Base-by-base conservation (phyloP, 2,329 filamentous ascomycete genomes). In the Camptophora hylomeconis region DNA sequence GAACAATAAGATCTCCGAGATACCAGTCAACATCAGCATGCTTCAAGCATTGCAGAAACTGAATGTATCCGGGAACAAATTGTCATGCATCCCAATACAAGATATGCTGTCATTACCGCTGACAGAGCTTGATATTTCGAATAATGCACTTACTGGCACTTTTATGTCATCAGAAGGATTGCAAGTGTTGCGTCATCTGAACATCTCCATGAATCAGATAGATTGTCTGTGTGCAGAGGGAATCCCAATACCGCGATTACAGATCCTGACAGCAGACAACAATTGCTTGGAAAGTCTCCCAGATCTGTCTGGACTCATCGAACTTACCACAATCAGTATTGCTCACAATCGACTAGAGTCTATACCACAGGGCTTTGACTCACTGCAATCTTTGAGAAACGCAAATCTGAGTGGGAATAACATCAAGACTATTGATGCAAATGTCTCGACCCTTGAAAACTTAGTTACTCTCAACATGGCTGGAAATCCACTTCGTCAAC, bases 401-500 rank as follows among this genome's bases (percentile, higher is more conserved):
- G 80, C 77, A 17, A 83, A 94, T 51, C 77, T 95, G 40, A 80
- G 80, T 1, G 75, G 77, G 41, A 98, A 98, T 47, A 74, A 89
- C 39, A 72, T 98, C 26, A 72, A 72, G 2, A 61, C 70, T 8
- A 53, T 98, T 5, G 80, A 89, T 17, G 67, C 81, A 0, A 75
- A 74, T 39, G 71, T 95, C 33, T 79, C 77, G 4, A 60, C 71
- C 15, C 93, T 95, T 83, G 72, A 82, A 5, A 74, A 58, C 24
- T 58, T 98, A 7, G 67, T 73, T 12, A 75, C 75, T 48, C 67
- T 95, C 22, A 73, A 76, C 4, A 62, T 98, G 17, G 75, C 75
- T 23, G 84, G 83, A n/a, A 98, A 98, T 45, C 89, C 89, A 1
- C 60, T 98, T 9, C 69, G 80, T 9, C 84, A 94, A 49, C 84